These are phyloP conservation scores for Maudiozyma humilis DNA, from an alignment of 1,139 yeast genomes.

Conservation along the genomic window DNA sequence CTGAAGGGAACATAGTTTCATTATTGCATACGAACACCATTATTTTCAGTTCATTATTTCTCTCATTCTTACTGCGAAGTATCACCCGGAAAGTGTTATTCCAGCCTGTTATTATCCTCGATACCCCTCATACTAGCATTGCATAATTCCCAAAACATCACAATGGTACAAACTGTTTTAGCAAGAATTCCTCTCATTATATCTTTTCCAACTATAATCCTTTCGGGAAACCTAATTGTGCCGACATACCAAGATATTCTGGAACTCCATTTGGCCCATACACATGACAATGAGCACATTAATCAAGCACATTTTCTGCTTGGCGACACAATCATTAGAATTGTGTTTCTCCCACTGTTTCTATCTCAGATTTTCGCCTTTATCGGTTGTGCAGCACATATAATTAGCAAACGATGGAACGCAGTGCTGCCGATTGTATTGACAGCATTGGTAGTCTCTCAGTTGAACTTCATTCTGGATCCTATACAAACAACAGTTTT, in stretches of 20 bases:
- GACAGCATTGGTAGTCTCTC: constrained; percentile 15
- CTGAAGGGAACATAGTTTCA: too few species aligned
- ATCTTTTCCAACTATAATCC: constrained; percentile 33
- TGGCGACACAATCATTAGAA: constrained; percentile 7
- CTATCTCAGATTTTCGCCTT: constrained; percentile 20
- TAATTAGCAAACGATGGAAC: constrained; percentile 6
- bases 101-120: too few species aligned
- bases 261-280: not conserved
- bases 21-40: too few species aligned
- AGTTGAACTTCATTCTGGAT: constrained; percentile 20
- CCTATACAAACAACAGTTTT: constrained; percentile 25
- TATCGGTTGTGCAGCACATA: constrained; percentile 9
- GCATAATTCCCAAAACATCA: too few species aligned
- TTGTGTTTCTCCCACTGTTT: constrained; percentile 26
- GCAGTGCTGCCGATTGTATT: constrained; percentile 12
- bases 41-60: too few species aligned
- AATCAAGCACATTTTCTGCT: constrained; percentile 1
- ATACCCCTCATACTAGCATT: not conserved
- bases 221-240: constrained; percentile 30
- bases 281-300: not conserved
- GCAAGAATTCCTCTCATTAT: constrained; percentile 32
- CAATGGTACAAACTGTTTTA: constrained; percentile 16
- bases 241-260: constrained; percentile 13
- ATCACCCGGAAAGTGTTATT: too few species aligned
- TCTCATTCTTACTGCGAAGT: too few species aligned